Evolutionary conservation across 2,329 filamentous ascomycete species (phyloP), one percentile per base, ranked within the genome.

Genomic region (Lasiodiplodia gonubiensis): DNA sequence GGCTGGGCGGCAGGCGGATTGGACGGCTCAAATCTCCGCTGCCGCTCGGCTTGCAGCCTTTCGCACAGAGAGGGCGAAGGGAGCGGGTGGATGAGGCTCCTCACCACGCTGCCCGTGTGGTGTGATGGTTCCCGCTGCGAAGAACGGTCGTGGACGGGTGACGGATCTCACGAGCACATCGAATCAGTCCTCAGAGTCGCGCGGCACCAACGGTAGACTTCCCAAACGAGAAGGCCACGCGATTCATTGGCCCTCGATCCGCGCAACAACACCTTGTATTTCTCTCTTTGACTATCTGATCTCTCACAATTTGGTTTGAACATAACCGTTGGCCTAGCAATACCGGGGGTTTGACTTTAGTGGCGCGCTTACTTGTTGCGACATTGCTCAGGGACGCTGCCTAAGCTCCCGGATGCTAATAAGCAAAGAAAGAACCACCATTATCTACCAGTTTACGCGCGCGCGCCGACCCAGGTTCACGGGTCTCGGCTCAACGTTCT

Each of bases 81-180:
- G n/a, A 59, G 35, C 35, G 37, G 42, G 10, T 30, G 30, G 46
- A 63, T 51, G 59, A 63, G 59, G 46, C 57, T 60, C 57, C 37
- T 25, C 25, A 14, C 39, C 21, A 14, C 23, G 18, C 53, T 33
- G 53, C 55, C 30, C 46, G 59, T 30, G 46, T 63, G 59, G 59
- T 63, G 59, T 63, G 59, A 63, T 63, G 59, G 16, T 12, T 39
- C 27, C 39, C 27, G 35, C 53, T 57, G 35, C 53, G 53, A 57
- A 57, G 57, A 48, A 27, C 18, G 25, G 57, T 48, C 11, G 57
- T 60, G 37, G 53, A 57, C 54, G n/a, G 37, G 21, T 35, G 54
- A 42, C 33, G 4, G 8, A 27, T 35, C 23, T 18, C 21, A 59
- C 54, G 25, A 48, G 57, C 39, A 60, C 57, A 11, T 27, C 27